phyloP scores from a whole-genome alignment of 2,329 filamentous ascomycete genomes.

The Ambrosiella xylebori region DNA sequence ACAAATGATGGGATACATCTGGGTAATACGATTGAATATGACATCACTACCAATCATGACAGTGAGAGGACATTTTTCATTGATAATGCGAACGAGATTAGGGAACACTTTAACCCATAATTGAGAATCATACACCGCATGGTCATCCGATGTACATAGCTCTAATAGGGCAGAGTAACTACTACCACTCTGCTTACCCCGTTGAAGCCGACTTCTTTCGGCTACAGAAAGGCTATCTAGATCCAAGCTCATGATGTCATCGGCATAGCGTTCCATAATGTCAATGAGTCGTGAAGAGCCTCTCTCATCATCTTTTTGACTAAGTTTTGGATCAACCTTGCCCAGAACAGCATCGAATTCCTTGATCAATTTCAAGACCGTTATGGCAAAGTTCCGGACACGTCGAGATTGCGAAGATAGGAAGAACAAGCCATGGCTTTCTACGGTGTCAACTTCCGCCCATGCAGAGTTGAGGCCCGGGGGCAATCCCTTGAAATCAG shows the following conservation, averaged over 20 bases:
- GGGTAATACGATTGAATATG: conserved; percentile 77
- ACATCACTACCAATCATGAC: conserved; percentile 81
- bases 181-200: conserved; percentile 71
- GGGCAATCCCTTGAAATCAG: conserved; percentile 53
- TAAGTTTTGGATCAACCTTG: conserved; percentile 27
- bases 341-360: conserved; percentile 85
- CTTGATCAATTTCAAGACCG: conserved; percentile 74
- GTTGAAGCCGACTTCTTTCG: conserved; percentile 78
- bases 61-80: conserved; percentile 78
- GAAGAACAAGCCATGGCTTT: conserved; percentile 93
- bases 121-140: conserved; percentile 61
- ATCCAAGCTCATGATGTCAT: conserved; percentile 78
- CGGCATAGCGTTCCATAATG: conserved; percentile 78
- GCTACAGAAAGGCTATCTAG: conserved; percentile 82
- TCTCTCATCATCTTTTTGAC: conserved; percentile 17
- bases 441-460: conserved; percentile 89
- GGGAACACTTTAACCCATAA: conserved; percentile 98
- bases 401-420: conserved; percentile 86
- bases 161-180: conserved; percentile 77
- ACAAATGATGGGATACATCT: conserved; percentile 79
- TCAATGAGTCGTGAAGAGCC: conserved; percentile 63
- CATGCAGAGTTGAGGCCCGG: conserved; percentile 77
- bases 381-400: conserved; percentile 80
- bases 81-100: conserved; percentile 78
- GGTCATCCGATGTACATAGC: conserved; percentile 84